Base-by-base conservation (phyloP, 192 early-diverging fungal species). In the Chytriomyces hyalinus region DNA sequence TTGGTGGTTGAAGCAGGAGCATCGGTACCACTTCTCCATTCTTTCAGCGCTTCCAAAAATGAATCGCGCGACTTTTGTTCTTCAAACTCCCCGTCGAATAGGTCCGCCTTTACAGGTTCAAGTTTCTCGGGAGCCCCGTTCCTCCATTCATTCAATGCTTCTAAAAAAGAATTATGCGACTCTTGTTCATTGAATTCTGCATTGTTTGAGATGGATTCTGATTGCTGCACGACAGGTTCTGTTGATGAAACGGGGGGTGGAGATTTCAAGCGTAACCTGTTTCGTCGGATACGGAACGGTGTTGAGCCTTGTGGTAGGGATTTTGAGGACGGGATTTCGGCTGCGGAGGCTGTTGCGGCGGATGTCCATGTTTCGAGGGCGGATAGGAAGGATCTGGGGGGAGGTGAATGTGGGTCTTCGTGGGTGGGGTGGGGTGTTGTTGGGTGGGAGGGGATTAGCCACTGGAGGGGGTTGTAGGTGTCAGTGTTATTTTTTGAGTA, bases 161-260 rank as follows among this genome's bases (percentile, higher is more conserved):
- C 22, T 15, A 61, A 5, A 44, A 72, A 72, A 10, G n/a, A 45
- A 13, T 72, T 60, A n/a, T 50, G 22, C n/a, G 70, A 72, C 10
- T 75, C 60, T 46, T 65, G 9, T 36, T 65, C 60, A 46, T 75
- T 45, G 46, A 75, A 65, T 15, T 62, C 11, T 28, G 61, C 62
- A 36, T 75, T 44, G 4, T 36, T 36, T 36, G 36, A 36, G 36
- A 36, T 36, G 36, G 36, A 36, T 36, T 2, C 36, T 36, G 36
- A 2, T 36, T 36, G 36, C 36, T 36, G 36, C 0, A 36, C 36
- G 1, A 36, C 4, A 1, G 36, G 36, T 36, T 36, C 36, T 36
- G 28, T 1, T 36, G 36, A 36, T 1, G 36, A 36, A 36, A 2
- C 36, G 3, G 60, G 61, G 47, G 46, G 24, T 5, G 28, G 63